phyloP scores from a whole-genome alignment of 2,329 filamentous ascomycete genomes.

The Xylariaceae sp. region DNA sequence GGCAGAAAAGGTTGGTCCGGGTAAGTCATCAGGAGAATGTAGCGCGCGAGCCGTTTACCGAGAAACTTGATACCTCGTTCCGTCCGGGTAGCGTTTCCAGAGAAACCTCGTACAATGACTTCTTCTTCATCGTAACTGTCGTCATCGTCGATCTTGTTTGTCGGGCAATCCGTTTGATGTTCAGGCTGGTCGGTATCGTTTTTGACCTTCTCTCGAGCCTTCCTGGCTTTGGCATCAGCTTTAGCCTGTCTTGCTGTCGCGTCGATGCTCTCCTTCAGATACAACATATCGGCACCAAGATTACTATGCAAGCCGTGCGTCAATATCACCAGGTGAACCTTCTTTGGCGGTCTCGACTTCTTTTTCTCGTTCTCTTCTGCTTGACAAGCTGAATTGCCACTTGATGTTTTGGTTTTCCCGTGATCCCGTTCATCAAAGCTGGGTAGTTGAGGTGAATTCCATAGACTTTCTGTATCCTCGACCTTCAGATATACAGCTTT shows the following conservation, averaged over 20 bases:
- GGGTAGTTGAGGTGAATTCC: slow-evolving; percentile 86
- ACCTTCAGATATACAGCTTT: slow-evolving; percentile 71
- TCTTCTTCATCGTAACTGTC: slow-evolving; percentile 73
- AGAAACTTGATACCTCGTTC: slow-evolving; percentile 96
- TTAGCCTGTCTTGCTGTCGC: slow-evolving; percentile 69
- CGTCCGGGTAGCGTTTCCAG: slow-evolving; percentile 83
- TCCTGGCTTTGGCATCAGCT: slow-evolving; percentile 59
- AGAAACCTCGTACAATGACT: slow-evolving; percentile 83
- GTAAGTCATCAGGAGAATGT: slow-evolving; percentile 82
- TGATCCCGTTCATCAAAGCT: slow-evolving; percentile 48
- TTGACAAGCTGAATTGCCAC: slow-evolving; percentile 22
- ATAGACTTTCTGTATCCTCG: slow-evolving; percentile 82
- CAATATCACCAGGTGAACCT: slow-evolving; percentile 82
- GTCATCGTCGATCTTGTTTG: slow-evolving; percentile 20
- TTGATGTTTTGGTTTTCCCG: slow-evolving; percentile 26
- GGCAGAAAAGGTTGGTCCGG: slow-evolving; percentile 88
- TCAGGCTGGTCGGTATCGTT: slow-evolving; percentile 20
- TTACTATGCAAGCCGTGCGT: slow-evolving; percentile 97
- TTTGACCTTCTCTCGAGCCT: slow-evolving; percentile 43
- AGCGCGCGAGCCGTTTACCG: slow-evolving; percentile 88
- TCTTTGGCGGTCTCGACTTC: slow-evolving; percentile 55
- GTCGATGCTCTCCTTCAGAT: slow-evolving; percentile 95
- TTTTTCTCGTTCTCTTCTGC: slow-evolving; percentile 12
- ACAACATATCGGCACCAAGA: slow-evolving; percentile 92
- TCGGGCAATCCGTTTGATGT: not conserved